phyloP scores from a whole-genome alignment of 2,329 filamentous ascomycete genomes.

The Trichophyton schoenleinii region DNA sequence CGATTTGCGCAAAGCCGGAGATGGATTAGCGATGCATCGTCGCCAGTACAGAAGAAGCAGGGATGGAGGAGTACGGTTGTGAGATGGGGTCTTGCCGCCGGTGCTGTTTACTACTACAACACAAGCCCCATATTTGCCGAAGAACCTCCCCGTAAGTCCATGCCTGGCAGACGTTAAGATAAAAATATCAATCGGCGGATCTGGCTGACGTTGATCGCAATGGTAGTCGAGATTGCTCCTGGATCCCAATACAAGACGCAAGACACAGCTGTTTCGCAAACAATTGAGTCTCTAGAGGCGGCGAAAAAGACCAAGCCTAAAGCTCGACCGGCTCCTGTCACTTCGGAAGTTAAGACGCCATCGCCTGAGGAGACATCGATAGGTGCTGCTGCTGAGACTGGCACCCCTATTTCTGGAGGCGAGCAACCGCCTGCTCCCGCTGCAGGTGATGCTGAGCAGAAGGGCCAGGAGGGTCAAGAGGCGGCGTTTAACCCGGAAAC shows the following conservation, averaged over 20 bases:
- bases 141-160: conserved; percentile 56
- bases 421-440: conserved; percentile 16
- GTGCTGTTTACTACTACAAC: conserved; percentile 84
- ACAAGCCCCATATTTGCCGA: conserved; percentile 80
- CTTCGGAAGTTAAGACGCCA: conserved; percentile 9
- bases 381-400: conserved; percentile 14
- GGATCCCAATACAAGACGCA: not conserved
- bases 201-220: not conserved
- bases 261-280: conserved; percentile 8
- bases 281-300: conserved; percentile 9
- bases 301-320: conserved; percentile 9
- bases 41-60: conserved; percentile 49
- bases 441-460: conserved; percentile 54
- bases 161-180: not conserved
- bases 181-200: not conserved
- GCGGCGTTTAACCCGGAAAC: conserved; percentile 97
- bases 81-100: conserved; percentile 64
- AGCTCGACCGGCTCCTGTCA: conserved; percentile 11
- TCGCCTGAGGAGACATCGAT: conserved; percentile 12
- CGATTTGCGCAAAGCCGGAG: conserved; percentile 23
- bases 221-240: not conserved
- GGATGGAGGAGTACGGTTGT: conserved; percentile 67
- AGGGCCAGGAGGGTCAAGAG: conserved; percentile 58
- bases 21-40: conserved; percentile 45
- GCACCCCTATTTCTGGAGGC: conserved; percentile 5